Evolutionary conservation across 805 yeast genomes (phyloP).

Genomic region (Yarrowia sp.): DNA sequence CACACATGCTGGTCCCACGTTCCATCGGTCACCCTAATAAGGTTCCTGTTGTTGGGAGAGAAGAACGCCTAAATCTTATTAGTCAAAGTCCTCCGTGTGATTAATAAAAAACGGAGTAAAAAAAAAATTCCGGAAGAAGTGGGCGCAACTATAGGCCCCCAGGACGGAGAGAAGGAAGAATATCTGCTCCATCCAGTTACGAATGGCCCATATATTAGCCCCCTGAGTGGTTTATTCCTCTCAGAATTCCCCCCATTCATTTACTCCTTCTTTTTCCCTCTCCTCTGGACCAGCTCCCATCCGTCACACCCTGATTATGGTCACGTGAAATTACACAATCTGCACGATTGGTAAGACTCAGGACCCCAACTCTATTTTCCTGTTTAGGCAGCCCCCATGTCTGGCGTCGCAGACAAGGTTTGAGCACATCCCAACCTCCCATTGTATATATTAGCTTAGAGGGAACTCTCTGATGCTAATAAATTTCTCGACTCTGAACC

Average conservation of each 20-base stretch:
- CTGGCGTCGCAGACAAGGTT: not conserved
- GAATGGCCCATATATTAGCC: not conserved
- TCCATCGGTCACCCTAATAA: not conserved
- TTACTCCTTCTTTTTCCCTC: not conserved
- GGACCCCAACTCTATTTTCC: conserved; percentile 7
- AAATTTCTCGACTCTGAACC: not conserved
- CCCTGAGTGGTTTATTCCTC: not conserved
- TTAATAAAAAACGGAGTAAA: not conserved
- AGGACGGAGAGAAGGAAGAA: no score
- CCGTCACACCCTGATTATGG: not conserved
- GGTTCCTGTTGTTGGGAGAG: not conserved
- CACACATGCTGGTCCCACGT: not conserved
- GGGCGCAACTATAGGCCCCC: no score
- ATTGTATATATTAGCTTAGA: not conserved
- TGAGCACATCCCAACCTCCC: not conserved
- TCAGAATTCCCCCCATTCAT: not conserved
- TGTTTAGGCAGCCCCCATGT: conserved; percentile 21
- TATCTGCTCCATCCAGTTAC: not conserved
- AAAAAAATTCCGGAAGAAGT: not conserved
- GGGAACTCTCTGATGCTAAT: not conserved
- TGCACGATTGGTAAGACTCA: conserved; percentile 25
- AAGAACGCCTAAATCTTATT: conserved; percentile 3
- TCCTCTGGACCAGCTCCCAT: not conserved
- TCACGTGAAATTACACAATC: conserved; percentile 23
- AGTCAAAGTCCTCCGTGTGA: conserved; percentile 1